phyloP scores from a whole-genome alignment of 257 asterid genomes.

The Lantana camara region DNA sequence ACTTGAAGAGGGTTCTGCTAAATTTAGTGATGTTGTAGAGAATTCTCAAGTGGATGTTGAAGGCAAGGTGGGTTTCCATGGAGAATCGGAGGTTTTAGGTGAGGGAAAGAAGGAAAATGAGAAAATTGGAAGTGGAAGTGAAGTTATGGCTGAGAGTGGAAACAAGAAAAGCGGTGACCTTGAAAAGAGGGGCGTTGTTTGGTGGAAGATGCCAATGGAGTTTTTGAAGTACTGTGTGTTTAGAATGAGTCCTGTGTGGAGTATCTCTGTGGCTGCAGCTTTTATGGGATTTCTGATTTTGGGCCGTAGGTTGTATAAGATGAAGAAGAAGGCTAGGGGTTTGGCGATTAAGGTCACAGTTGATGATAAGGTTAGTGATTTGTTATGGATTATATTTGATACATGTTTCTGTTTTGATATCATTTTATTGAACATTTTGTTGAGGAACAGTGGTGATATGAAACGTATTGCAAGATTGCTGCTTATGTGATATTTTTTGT shows the following conservation, averaged over 20 bases:
- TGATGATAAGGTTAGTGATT: slow-evolving; percentile 79
- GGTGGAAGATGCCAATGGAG: slow-evolving; percentile 98
- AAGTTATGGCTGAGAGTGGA: slow-evolving; percentile 27
- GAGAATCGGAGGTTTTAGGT: slow-evolving; percentile 30
- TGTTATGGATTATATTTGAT: slow-evolving; percentile 27
- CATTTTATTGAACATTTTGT: neutral
- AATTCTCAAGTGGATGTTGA: slow-evolving; percentile 24
- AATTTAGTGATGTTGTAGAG: slow-evolving; percentile 29
- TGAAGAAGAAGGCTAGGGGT: slow-evolving; percentile 73
- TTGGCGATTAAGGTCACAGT: slow-evolving; percentile 74
- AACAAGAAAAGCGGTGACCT: slow-evolving; percentile 37
- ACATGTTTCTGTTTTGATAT: slow-evolving; percentile 5
- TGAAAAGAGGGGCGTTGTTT: slow-evolving; percentile 58
- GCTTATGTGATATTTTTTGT: neutral
- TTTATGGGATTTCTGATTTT: slow-evolving; percentile 79
- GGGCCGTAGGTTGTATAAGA: slow-evolving; percentile 74
- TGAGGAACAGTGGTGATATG: slow-evolving; percentile 6
- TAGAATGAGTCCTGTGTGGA: slow-evolving; percentile 79
- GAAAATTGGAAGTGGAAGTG: slow-evolving; percentile 30
- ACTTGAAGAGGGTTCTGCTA: slow-evolving; percentile 33
- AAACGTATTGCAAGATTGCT: neutral
- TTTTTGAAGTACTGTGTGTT: slow-evolving; percentile 62
- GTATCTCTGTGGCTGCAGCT: slow-evolving; percentile 81
- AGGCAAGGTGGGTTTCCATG: slow-evolving; percentile 25
- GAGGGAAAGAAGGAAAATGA: slow-evolving; percentile 33